Conservation (phyloP, 2,329 filamentous ascomycete species). For the Pseudofabraea citricarpa region DNA sequence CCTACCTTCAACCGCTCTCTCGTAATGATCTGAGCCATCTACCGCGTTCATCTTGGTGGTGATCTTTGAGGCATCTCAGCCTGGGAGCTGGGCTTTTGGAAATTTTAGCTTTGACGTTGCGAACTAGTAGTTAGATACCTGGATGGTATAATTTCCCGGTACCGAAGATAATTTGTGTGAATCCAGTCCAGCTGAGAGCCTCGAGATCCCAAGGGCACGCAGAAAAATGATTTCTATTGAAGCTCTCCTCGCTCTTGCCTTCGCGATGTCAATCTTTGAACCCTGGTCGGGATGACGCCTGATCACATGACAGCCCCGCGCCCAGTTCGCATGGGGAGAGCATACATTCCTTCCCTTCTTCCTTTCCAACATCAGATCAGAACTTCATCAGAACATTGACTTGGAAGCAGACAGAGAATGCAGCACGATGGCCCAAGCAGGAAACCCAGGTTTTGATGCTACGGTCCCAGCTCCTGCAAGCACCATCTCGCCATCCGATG, state of each 20-base stretch:
- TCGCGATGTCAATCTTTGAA: too few species aligned
- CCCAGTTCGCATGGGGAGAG: too few species aligned
- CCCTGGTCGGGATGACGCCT: background rate
- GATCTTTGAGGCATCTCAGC: constrained; percentile 16
- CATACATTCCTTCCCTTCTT: background rate
- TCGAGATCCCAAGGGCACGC: too few species aligned
- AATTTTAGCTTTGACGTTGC: too few species aligned
- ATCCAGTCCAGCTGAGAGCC: too few species aligned
- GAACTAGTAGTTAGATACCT: too few species aligned
- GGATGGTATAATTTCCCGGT: too few species aligned
- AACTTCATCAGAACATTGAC: background rate
- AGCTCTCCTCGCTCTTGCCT: too few species aligned
- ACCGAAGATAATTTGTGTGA: too few species aligned
- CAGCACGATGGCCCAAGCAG: constrained; percentile 1
- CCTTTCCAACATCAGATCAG: background rate
- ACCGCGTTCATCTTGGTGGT: constrained; percentile 59
- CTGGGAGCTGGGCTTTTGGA: background rate
- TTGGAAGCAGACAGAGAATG: background rate
- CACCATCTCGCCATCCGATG: constrained; percentile 11
- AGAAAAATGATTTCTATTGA: too few species aligned
- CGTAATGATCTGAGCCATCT: constrained; percentile 55
- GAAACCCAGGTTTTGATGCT: constrained; percentile 5
- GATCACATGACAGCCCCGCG: background rate
- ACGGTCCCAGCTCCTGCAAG: constrained; percentile 9
- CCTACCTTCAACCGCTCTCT: constrained; percentile 39